These are phyloP conservation scores for Starmerella kuoi DNA, from an alignment of 805 yeast species.

Conservation along the genomic window DNA sequence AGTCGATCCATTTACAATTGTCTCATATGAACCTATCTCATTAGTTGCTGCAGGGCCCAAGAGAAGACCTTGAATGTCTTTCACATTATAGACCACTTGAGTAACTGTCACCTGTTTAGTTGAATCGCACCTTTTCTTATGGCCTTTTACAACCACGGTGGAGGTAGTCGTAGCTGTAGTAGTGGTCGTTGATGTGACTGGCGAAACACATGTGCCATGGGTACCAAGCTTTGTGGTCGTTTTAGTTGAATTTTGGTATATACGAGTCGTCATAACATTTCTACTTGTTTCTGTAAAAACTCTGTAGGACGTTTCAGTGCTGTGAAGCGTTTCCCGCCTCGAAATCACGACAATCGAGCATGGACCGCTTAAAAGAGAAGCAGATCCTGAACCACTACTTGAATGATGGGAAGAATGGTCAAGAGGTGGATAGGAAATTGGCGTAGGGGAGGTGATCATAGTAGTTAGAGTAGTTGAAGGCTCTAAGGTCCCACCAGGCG, in stretches of 20 bases:
- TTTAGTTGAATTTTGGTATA: background rate
- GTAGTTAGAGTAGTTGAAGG: background rate
- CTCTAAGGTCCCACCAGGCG: background rate
- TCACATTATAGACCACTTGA: background rate
- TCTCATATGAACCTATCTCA: background rate
- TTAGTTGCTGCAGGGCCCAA: background rate
- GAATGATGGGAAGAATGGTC: background rate
- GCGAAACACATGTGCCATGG: no score
- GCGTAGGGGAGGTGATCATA: background rate
- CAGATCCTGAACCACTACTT: background rate
- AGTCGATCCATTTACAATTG: constrained; percentile 1
- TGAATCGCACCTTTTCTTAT: no score
- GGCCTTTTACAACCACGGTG: no score
- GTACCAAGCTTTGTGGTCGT: background rate
- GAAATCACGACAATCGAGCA: background rate
- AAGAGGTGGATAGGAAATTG: background rate
- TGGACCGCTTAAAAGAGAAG: background rate
- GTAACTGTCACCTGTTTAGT: background rate
- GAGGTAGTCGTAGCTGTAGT: background rate
- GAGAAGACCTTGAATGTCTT: background rate
- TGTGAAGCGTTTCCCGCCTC: background rate
- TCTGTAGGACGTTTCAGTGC: background rate
- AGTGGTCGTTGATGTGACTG: background rate
- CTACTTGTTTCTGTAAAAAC: background rate
- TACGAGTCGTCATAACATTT: background rate